These are phyloP conservation scores for Barbarea vulgaris DNA, from an alignment of 345 rosid genomes.

Conservation along the genomic window DNA sequence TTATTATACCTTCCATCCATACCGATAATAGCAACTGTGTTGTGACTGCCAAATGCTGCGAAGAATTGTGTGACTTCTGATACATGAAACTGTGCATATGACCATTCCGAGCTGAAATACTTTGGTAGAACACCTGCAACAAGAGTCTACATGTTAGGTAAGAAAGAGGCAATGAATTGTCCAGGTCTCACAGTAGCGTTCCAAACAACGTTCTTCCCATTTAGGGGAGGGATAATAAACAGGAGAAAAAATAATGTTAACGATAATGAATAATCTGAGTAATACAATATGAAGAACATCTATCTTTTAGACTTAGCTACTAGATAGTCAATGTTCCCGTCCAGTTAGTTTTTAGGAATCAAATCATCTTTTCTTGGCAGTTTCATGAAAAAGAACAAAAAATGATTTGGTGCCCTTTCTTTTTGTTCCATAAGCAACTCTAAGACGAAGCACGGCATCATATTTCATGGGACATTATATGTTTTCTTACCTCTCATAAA, in stretches of 20 bases:
- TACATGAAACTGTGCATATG: constrained; percentile 81
- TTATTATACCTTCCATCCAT: constrained; percentile 76
- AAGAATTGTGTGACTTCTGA: constrained; percentile 70
- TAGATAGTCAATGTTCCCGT: not conserved
- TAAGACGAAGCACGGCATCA: not conserved
- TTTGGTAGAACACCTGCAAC: constrained; percentile 79
- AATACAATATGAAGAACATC: not conserved
- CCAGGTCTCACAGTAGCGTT: constrained; percentile 13
- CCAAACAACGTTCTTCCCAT: not conserved
- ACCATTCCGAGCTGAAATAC: constrained; percentile 97
- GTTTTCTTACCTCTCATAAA: constrained; percentile 74
- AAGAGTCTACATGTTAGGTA: constrained; percentile 12
- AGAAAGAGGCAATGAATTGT: not conserved
- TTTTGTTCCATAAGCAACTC: not conserved
- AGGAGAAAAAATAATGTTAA: not conserved
- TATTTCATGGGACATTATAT: not conserved
- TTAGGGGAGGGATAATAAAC: not conserved
- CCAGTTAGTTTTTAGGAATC: not conserved
- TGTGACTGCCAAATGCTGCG: constrained; percentile 83
- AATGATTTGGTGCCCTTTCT: not conserved
- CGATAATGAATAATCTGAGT: not conserved
- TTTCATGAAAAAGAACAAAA: not conserved
- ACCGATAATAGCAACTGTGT: constrained; percentile 67
- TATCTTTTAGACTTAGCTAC: constrained; percentile 2
- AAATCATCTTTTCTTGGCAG: not conserved